Conservation (phyloP, 345 rosid species). For the Eucalyptus lansdowneana region DNA sequence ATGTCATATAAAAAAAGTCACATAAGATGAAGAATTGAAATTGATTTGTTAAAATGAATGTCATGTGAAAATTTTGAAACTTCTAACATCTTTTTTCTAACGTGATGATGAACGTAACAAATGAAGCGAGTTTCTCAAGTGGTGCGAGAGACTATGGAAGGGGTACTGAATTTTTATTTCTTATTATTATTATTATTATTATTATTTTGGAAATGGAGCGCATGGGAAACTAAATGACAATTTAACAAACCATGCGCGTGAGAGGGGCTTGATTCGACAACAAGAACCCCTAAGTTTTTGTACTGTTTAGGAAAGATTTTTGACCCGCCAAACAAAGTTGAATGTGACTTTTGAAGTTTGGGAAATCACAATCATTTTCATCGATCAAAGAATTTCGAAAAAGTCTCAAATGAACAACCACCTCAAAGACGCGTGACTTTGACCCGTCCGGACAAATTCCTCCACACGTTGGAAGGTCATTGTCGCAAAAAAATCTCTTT, state of each 20-base stretch:
- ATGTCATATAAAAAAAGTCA: not conserved
- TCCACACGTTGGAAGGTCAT: not conserved
- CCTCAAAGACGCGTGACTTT: not conserved
- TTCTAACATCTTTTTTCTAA: accelerated
- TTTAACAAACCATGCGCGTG: not conserved
- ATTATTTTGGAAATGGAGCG: not conserved
- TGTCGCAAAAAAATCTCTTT: not conserved
- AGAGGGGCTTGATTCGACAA: not conserved
- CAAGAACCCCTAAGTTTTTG: not conserved
- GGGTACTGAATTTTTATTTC: no score
- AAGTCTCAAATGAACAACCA: not conserved
- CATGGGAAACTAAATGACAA: not conserved
- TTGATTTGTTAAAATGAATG: no score
- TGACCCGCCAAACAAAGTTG: not conserved
- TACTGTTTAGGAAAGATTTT: not conserved
- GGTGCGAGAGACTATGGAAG: no score
- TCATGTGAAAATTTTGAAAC: accelerated
- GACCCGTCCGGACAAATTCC: not conserved
- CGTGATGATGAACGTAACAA: not conserved
- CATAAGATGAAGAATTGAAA: accelerated
- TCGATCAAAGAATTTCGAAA: not conserved
- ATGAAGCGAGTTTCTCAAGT: not conserved
- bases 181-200: no score
- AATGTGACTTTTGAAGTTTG: not conserved
- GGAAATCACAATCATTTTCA: not conserved